These are phyloP conservation scores for Cryptococcus hybrid DNA, from an alignment of 1,284 basidiomycete genomes.

Conservation along the genomic window DNA sequence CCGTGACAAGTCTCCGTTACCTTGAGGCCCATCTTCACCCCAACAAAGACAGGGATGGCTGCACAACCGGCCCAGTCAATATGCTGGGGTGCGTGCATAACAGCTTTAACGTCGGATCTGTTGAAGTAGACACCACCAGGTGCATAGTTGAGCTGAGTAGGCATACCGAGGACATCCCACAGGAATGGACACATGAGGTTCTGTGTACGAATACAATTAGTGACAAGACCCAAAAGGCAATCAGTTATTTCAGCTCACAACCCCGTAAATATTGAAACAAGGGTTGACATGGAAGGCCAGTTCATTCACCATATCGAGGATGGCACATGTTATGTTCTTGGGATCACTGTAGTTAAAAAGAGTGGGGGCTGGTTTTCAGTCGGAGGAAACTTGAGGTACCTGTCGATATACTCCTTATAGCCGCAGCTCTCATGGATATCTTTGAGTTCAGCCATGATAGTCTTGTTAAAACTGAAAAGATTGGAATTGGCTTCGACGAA, in stretches of 20 bases:
- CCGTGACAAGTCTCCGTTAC: slow-evolving; percentile 58
- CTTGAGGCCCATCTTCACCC: slow-evolving; percentile 28
- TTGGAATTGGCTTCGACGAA: slow-evolving; percentile 10
- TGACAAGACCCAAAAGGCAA: slow-evolving; percentile 16
- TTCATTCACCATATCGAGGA: slow-evolving; percentile 65
- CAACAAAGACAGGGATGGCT: slow-evolving; percentile 58
- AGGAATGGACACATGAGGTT: slow-evolving; percentile 55
- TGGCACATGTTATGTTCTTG: slow-evolving; percentile 56
- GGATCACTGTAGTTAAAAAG: slow-evolving; percentile 46
- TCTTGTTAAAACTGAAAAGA: slow-evolving; percentile 45
- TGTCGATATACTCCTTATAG: slow-evolving; percentile 62
- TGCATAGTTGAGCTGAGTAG: slow-evolving; percentile 51
- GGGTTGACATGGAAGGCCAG: slow-evolving; percentile 64
- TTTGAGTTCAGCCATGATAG: slow-evolving; percentile 62
- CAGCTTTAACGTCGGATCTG: slow-evolving; percentile 64
- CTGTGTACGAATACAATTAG: neutral
- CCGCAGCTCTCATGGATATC: slow-evolving; percentile 58
- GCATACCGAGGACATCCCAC: slow-evolving; percentile 75
- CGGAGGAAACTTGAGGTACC: slow-evolving; percentile 64
- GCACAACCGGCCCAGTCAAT: slow-evolving; percentile 66
- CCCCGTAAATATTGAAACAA: slow-evolving; percentile 73
- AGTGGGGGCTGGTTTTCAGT: slow-evolving; percentile 44
- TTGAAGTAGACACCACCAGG: slow-evolving; percentile 60
- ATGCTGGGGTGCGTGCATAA: slow-evolving; percentile 66
- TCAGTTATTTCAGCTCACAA: slow-evolving; percentile 45